These are phyloP conservation scores for Talaromyces stipitatus DNA, from an alignment of 495 filamentous ascomycete genomes.

Conservation along the genomic window DNA sequence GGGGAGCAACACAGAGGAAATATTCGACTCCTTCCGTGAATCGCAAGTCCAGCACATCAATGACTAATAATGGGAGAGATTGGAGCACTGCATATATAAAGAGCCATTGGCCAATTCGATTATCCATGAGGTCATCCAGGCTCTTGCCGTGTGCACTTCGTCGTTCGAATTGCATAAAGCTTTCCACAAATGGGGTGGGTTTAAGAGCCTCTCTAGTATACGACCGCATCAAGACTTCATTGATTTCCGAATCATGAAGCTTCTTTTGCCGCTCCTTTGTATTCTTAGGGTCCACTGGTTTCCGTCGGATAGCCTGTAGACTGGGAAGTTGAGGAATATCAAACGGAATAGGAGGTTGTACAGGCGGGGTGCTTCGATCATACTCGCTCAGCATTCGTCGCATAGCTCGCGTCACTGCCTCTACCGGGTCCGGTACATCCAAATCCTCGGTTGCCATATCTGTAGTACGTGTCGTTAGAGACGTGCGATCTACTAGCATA, in stretches of 20 bases:
- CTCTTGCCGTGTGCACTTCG: constrained; percentile 64
- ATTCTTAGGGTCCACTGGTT: constrained; percentile 59
- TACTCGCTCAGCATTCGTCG: constrained; percentile 77
- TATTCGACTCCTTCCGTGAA: constrained; percentile 84
- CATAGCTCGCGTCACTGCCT: constrained; percentile 46
- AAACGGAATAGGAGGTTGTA: constrained; percentile 86
- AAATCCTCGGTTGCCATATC: constrained; percentile 32
- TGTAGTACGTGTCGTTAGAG: constrained; percentile 45
- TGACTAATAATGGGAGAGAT: constrained; percentile 78
- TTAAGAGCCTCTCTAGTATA: constrained; percentile 66
- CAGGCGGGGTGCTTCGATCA: constrained; percentile 78
- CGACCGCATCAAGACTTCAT: constrained; percentile 60
- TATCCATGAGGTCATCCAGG: constrained; percentile 64
- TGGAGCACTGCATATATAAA: constrained; percentile 91
- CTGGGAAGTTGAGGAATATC: constrained; percentile 75
- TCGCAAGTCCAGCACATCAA: constrained; percentile 74
- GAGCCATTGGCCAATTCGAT: constrained; percentile 84
- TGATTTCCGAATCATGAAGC: constrained; percentile 71
- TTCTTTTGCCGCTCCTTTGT: constrained; percentile 56
- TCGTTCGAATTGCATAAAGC: constrained; percentile 77
- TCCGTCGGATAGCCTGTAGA: constrained; percentile 51
- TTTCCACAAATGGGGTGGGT: constrained; percentile 61
- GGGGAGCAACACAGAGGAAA: constrained; percentile 88
- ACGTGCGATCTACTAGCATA: constrained; percentile 67
- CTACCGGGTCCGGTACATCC: constrained; percentile 29